These are phyloP conservation scores for Cystoisospora suis DNA, from an alignment of 169 alveolate genomes.

Conservation along the genomic window DNA sequence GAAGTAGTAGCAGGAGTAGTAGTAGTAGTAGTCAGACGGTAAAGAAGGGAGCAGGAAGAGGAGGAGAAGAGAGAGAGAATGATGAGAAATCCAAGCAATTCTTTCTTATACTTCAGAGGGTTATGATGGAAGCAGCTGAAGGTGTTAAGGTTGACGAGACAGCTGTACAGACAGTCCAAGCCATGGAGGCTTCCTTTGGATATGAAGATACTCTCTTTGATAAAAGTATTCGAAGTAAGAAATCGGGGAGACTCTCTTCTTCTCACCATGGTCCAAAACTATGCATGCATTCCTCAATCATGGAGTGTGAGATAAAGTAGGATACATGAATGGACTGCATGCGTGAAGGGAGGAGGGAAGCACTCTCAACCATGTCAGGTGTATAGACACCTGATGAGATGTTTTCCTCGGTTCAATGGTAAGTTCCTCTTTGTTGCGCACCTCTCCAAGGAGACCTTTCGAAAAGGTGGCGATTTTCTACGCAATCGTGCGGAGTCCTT, in stretches of 20 bases:
- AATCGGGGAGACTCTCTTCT: neutral
- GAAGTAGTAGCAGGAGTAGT: neutral
- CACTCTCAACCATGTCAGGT: too few species aligned
- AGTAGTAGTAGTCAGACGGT: neutral
- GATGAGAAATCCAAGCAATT: neutral
- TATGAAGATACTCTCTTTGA: neutral
- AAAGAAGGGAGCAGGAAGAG: neutral
- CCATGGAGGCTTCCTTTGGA: conserved; percentile 29
- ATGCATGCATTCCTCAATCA: too few species aligned
- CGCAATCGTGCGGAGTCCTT: too few species aligned
- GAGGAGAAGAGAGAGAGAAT: neutral
- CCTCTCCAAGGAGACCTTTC: too few species aligned
- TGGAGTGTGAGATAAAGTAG: too few species aligned
- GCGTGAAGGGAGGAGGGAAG: too few species aligned
- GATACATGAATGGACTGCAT: too few species aligned
- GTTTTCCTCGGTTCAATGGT: too few species aligned
- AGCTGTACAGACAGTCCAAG: neutral
- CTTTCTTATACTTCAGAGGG: neutral
- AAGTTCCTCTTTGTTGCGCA: too few species aligned
- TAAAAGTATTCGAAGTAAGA: neutral
- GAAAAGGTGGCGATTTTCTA: too few species aligned
- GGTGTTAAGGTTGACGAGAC: neutral
- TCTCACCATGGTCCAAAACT: too few species aligned
- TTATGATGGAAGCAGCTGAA: conserved; percentile 12
- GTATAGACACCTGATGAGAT: too few species aligned